A percentile compares a stretch with the other conserved stretches of the same genome.
These are phyloP conservation scores for Crucihimalaya himalaica DNA, from an alignment of 345 rosid species.

Conservation along the genomic window DNA sequence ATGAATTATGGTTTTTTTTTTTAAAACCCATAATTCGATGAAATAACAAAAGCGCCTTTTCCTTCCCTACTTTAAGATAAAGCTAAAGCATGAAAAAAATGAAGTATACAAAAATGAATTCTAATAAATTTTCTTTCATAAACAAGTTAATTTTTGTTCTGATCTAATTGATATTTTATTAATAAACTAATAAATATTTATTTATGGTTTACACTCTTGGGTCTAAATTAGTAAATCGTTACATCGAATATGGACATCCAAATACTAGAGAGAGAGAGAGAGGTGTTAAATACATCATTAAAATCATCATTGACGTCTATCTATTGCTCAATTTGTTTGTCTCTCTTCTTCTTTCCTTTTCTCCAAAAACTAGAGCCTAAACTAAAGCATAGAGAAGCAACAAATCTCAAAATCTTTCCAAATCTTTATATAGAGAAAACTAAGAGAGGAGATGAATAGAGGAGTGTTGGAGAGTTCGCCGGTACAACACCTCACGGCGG, in stretches of 20 bases:
- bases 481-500: conserved; percentile 63
- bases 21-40: conserved; percentile 1
- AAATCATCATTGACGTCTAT: conserved; percentile 2
- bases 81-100: conserved; percentile 57
- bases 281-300: conserved; percentile 14
- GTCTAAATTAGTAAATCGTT: conserved; percentile 35
- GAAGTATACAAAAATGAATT: conserved; percentile 9
- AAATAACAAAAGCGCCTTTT: conserved; percentile 46
- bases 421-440: conserved; percentile 42
- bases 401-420: conserved; percentile 49
- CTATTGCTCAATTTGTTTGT: conserved; percentile 2
- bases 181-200: background rate
- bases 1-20: too few species aligned
- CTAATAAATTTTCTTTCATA: background rate
- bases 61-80: conserved; percentile 66
- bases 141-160: background rate
- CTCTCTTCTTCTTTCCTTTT: conserved; percentile 28
- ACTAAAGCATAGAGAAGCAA: conserved; percentile 43
- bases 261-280: background rate
- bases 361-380: conserved; percentile 19
- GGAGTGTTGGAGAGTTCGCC: conserved; percentile 70
- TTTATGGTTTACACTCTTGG: background rate
- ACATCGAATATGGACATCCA: conserved; percentile 34
- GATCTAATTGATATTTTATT: too few species aligned
- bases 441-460: conserved; percentile 33